A percentile compares a stretch with the other conserved stretches of the same genome.
These are phyloP conservation scores for Tuber indicum DNA, from an alignment of 495 filamentous ascomycete species.

Conservation along the genomic window DNA sequence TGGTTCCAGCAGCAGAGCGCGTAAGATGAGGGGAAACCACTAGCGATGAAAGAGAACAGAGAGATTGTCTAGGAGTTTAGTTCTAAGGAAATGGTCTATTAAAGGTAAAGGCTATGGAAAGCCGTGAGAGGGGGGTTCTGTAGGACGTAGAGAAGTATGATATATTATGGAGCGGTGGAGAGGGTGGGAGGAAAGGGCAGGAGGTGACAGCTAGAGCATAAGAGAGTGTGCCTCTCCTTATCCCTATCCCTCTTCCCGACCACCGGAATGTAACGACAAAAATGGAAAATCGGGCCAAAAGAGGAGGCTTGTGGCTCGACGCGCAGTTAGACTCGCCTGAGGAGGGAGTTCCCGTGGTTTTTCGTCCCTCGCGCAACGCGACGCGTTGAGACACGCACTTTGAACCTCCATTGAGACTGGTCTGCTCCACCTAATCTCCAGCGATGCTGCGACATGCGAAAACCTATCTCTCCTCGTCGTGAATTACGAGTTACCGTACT, in stretches of 20 bases:
- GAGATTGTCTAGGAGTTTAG: not conserved
- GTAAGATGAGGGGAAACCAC: slow-evolving; percentile 10
- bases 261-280: slow-evolving; percentile 28
- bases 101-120: slow-evolving; percentile 8
- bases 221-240: slow-evolving; percentile 2
- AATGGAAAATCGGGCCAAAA: slow-evolving; percentile 24
- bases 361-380: not conserved
- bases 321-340: slow-evolving; percentile 28
- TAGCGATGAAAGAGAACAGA: not conserved
- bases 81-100: not conserved
- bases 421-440: not conserved
- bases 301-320: slow-evolving; percentile 32
- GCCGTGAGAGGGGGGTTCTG: slow-evolving; percentile 1
- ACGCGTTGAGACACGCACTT: not conserved
- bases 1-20: slow-evolving; percentile 7
- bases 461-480: not conserved
- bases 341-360: slow-evolving; percentile 1
- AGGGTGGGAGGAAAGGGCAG: slow-evolving; percentile 14
- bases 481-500: not conserved
- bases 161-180: not conserved
- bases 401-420: slow-evolving; percentile 1
- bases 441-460: not conserved
- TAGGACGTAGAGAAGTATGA: slow-evolving; percentile 5
- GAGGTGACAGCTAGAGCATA: slow-evolving; percentile 18
- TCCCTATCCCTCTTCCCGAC: not conserved